Conservation (phyloP, 176 grass and related monocot species). For the Aechmea fasciata region DNA sequence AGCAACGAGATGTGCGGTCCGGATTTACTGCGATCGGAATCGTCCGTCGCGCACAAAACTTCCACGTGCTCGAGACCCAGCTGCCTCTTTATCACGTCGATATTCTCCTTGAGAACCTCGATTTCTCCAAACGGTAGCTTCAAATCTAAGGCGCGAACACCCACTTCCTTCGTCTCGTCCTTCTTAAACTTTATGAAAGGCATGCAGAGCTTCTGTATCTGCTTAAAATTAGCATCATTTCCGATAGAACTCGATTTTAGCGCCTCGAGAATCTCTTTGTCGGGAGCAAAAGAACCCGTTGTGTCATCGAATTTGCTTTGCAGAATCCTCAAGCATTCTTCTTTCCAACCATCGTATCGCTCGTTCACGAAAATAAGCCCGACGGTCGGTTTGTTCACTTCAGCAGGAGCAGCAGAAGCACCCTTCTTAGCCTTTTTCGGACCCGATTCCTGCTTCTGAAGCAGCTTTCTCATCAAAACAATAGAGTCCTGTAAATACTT, state of each 20-base stretch:
- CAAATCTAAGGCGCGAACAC: conserved; percentile 47
- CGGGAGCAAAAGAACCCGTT: conserved; percentile 35
- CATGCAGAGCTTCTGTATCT: conserved; percentile 71
- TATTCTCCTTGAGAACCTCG: conserved; percentile 47
- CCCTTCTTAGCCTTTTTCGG: conserved; percentile 72
- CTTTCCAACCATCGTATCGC: conserved; percentile 72
- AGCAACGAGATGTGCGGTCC: conserved; percentile 31
- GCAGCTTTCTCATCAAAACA: conserved; percentile 55
- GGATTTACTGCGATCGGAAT: conserved; percentile 28
- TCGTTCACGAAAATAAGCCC: conserved; percentile 62
- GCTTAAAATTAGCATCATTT: conserved; percentile 45
- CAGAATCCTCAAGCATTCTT: conserved; percentile 56
- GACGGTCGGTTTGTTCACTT: conserved; percentile 38
- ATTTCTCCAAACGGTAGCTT: conserved; percentile 59
- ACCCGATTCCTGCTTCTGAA: conserved; percentile 63
- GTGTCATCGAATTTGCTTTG: conserved; percentile 36
- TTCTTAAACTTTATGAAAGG: conserved; percentile 71
- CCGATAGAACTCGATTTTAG: conserved; percentile 38
- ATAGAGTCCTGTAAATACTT: conserved; percentile 79
- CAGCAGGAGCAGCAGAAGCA: conserved; percentile 23
- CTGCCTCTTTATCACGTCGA: conserved; percentile 59
- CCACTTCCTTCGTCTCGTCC: conserved; percentile 43
- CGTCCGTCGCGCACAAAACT: conserved; percentile 30
- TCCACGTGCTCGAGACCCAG: conserved; percentile 44
- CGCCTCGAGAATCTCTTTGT: conserved; percentile 49